Evolutionary conservation across 495 filamentous ascomycete species (phyloP).

Genomic region (Podospora appendiculata): DNA sequence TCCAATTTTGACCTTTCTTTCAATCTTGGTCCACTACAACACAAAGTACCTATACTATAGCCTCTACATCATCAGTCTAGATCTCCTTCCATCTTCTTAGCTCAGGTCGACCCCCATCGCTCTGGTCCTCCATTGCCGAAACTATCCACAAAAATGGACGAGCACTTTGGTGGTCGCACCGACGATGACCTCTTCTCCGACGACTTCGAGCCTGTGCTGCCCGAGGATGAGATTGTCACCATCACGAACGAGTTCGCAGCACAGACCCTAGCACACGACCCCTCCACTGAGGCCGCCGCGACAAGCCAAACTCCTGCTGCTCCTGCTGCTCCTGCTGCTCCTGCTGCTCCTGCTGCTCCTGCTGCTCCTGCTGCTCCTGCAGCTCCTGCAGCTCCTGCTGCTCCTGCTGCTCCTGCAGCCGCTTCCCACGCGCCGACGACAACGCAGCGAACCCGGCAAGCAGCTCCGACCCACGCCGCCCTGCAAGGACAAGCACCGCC

Average conservation of each 20-base stretch:
- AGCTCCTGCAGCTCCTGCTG: background rate
- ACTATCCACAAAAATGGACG: conserved; percentile 1
- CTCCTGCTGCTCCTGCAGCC: background rate
- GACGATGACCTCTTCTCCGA: conserved; percentile 46
- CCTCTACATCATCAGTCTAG: too few species aligned
- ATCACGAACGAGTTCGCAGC: background rate
- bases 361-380: background rate
- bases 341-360: background rate
- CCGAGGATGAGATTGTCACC: conserved; percentile 7
- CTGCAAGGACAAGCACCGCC: background rate
- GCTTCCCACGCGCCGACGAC: background rate
- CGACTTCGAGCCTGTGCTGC: conserved; percentile 37
- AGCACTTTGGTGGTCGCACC: conserved; percentile 43
- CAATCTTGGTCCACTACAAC: too few species aligned
- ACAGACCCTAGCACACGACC: background rate
- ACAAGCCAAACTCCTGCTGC: background rate
- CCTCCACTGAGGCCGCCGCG: background rate
- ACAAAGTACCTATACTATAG: too few species aligned
- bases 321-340: background rate
- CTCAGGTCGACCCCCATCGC: too few species aligned
- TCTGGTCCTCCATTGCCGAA: too few species aligned
- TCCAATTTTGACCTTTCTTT: too few species aligned
- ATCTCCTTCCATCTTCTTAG: too few species aligned
- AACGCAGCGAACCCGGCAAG: background rate
- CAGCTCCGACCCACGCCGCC: background rate